Conservation (phyloP, 305 asterid species). For the Fraxinus angustifolia region DNA sequence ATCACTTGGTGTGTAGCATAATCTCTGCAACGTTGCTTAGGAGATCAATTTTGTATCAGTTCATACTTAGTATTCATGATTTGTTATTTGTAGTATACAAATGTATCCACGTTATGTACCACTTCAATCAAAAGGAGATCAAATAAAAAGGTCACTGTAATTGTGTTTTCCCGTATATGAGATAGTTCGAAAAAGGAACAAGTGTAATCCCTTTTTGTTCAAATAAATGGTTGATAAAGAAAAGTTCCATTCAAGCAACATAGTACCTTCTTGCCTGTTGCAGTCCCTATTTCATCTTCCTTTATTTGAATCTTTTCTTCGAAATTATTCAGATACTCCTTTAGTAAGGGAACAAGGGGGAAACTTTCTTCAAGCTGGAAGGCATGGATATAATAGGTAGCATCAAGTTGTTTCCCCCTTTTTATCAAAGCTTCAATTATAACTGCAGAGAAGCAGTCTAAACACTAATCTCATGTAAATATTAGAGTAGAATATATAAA, state of each 20-base stretch:
- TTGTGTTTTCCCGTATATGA: background rate
- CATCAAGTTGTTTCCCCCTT: background rate
- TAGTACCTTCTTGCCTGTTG: background rate
- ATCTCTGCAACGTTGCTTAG: too few relatives aligned
- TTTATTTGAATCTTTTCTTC: background rate
- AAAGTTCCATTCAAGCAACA: background rate
- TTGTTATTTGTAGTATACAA: background rate
- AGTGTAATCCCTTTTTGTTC: background rate
- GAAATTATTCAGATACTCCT: background rate
- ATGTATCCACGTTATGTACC: background rate
- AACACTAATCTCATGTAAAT: too few relatives aligned
- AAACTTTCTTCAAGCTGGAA: background rate
- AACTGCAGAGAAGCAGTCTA: background rate
- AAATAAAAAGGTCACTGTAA: background rate
- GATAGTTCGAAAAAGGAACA: background rate
- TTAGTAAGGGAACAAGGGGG: background rate
- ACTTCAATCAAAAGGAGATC: background rate
- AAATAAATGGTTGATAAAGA: background rate
- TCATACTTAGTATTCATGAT: background rate
- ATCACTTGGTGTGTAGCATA: too few relatives aligned
- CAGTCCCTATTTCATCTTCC: background rate
- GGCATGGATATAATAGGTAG: background rate
- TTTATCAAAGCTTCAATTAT: background rate
- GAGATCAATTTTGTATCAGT: background rate
- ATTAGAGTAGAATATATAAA: background rate